Conservation (phyloP, 1,284 basidiomycete genomes). For the Anthracocystis panici-leucophaei region DNA sequence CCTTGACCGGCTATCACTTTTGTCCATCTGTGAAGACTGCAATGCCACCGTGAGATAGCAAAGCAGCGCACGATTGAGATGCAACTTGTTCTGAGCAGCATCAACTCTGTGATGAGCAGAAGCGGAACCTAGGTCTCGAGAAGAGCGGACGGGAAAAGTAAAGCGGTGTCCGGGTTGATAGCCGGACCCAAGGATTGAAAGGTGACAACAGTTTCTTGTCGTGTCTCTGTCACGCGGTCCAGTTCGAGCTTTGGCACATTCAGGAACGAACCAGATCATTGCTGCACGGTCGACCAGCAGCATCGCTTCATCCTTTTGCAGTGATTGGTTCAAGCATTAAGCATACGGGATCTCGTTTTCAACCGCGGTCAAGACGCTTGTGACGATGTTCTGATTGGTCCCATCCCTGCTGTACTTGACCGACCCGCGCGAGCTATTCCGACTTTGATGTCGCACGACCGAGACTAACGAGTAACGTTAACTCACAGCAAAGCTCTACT, state of each 20-base stretch:
- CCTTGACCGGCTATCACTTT: background rate
- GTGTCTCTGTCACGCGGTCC: conserved; percentile 1
- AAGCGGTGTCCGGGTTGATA: no score
- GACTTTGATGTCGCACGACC: background rate
- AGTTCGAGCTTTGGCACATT: background rate
- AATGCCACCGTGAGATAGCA: no score
- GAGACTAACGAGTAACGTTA: background rate
- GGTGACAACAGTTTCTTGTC: background rate
- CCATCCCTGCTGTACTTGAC: background rate
- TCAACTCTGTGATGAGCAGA: no score
- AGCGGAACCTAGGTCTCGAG: no score
- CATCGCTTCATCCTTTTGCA: no score
- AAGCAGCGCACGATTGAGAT: no score
- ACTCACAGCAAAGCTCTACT: background rate
- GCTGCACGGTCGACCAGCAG: background rate
- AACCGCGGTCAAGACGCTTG: no score
- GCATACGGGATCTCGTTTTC: no score
- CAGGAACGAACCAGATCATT: conserved; percentile 2
- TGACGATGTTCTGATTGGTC: background rate
- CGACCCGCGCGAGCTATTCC: background rate
- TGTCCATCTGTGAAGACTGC: no score
- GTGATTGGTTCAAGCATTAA: no score
- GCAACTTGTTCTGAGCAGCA: no score
- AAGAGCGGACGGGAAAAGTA: no score
- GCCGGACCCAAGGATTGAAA: background rate